Conservation (phyloP, 2,329 filamentous ascomycete genomes). For the Trichoderma simmonsii region DNA sequence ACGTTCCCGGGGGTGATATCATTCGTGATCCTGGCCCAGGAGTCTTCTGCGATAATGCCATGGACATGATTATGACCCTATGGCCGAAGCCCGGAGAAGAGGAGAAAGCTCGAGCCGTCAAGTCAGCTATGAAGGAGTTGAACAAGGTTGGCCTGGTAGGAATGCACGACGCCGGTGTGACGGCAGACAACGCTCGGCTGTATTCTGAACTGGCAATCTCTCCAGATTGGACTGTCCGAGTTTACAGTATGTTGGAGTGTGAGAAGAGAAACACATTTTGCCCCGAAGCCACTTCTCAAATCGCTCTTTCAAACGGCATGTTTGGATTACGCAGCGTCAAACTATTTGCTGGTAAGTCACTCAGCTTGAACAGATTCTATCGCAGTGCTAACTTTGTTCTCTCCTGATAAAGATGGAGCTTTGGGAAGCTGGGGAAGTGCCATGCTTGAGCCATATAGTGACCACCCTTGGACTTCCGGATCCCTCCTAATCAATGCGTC, state of each 20-base stretch:
- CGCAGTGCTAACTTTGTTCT: background rate
- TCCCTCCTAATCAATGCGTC: conserved; percentile 66
- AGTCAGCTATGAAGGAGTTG: conserved; percentile 58
- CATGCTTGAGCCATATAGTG: conserved; percentile 66
- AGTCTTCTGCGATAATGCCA: conserved; percentile 72
- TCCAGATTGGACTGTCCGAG: conserved; percentile 57
- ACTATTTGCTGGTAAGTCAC: conserved; percentile 58
- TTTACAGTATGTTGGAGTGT: conserved; percentile 69
- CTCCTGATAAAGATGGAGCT: conserved; percentile 54
- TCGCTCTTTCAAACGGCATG: conserved; percentile 45
- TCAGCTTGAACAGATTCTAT: too few relatives aligned
- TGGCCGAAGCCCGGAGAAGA: conserved; percentile 55
- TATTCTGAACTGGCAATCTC: conserved; percentile 48
- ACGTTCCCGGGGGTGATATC: conserved; percentile 62
- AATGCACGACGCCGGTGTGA: conserved; percentile 65
- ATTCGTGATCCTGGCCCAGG: conserved; percentile 59
- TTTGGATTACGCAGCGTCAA: conserved; percentile 63
- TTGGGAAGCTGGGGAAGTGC: conserved; percentile 70
- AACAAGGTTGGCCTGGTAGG: conserved; percentile 65
- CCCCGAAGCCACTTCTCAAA: conserved; percentile 45
- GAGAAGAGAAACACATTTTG: conserved; percentile 63
- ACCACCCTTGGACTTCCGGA: conserved; percentile 58
- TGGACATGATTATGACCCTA: conserved; percentile 56
- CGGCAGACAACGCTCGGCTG: conserved; percentile 52
- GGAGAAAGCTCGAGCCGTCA: conserved; percentile 54